Base-by-base conservation (phyloP, 1,284 basidiomycete genomes). In the Coniferiporia weirii region DNA sequence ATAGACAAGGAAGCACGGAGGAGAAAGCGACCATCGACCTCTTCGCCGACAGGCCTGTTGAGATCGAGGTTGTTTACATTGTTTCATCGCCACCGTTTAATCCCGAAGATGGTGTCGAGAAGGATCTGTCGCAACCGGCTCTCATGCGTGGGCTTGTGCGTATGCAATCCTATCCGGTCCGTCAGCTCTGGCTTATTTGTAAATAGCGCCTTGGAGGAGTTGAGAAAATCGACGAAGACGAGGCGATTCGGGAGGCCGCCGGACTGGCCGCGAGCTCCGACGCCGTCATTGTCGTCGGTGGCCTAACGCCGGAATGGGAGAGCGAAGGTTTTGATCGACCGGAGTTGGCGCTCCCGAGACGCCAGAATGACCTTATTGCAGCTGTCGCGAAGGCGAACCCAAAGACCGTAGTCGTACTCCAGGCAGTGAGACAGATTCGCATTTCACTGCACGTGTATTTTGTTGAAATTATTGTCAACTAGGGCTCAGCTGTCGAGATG, bases 401-500 rank as follows among this genome's bases (percentile, higher is more conserved):
- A 0, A 83, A 82, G 35, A 83, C 84, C 1, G 71, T 89, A 22
- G 86, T 90, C 10, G 80, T 82, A 54, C 75, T 89, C 35, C 84
- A 91, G 68, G 78, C 83, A 1, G 87, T 89, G 62, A 72, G 82
- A 64, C 19, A 44, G 27, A 1, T 1, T 34, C 68, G 67, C 0
- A 19, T 19, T 7, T 50, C 17, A 27, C 7, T 7, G 15, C 15
- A 10, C 38, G 15, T 40, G 9, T 15, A 40, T 46, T 55, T 44
- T 36, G 6, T 40, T 49, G 48, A 54, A 19, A 44, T n/a, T 38
- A 20, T 27, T 54, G 54, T 60, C 19, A 44, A 13, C 27, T 52
- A 85, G 84, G 84, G 84, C 6, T 86, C 84, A 19, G 79, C 83
- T 7, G 79, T 84, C 12, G 80, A 84, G 0, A 85, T 85, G 84